A percentile compares a stretch with the other conserved stretches of the same genome.
These are phyloP conservation scores for Aspergillus carlsbadensis DNA, from an alignment of 495 filamentous ascomycete species.

Conservation along the genomic window DNA sequence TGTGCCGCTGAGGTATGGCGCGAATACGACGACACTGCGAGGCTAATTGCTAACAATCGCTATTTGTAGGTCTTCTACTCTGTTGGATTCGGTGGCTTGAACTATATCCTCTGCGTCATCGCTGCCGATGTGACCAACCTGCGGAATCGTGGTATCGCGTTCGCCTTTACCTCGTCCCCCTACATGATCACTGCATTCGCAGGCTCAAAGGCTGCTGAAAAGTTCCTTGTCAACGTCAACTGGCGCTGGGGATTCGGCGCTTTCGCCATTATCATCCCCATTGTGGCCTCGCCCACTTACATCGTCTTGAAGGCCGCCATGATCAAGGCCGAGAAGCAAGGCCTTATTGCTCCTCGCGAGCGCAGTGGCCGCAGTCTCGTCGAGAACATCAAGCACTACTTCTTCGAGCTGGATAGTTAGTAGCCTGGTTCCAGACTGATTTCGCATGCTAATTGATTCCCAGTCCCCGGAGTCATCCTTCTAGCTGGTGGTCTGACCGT, in stretches of 20 bases:
- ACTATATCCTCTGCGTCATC: constrained; percentile 54
- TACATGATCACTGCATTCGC: constrained; percentile 22
- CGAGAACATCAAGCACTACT: constrained; percentile 48
- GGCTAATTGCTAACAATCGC: background rate
- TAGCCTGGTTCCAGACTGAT: background rate
- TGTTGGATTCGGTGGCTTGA: constrained; percentile 53
- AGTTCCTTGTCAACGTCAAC: constrained; percentile 44
- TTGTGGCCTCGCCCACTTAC: constrained; percentile 50
- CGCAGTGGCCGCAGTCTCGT: constrained; percentile 34
- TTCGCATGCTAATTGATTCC: background rate
- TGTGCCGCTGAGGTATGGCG: constrained; percentile 1
- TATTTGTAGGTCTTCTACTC: constrained; percentile 42
- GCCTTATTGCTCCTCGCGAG: constrained; percentile 29
- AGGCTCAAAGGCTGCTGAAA: constrained; percentile 36
- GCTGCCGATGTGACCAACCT: constrained; percentile 60
- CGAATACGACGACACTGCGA: background rate
- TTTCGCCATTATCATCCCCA: constrained; percentile 57
- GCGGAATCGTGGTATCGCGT: constrained; percentile 56
- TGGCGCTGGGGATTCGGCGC: constrained; percentile 63
- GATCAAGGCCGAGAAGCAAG: constrained; percentile 50
- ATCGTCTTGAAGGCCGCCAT: constrained; percentile 50
- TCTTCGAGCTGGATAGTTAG: constrained; percentile 58
- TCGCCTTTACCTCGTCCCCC: constrained; percentile 56
- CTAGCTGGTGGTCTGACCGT: constrained; percentile 55
- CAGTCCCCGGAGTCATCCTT: constrained; percentile 54